A percentile compares a stretch with the other conserved stretches of the same genome.
Evolutionary conservation across 2,329 filamentous ascomycete species (phyloP).

Genomic region (Rutstroemia sydowiana): DNA sequence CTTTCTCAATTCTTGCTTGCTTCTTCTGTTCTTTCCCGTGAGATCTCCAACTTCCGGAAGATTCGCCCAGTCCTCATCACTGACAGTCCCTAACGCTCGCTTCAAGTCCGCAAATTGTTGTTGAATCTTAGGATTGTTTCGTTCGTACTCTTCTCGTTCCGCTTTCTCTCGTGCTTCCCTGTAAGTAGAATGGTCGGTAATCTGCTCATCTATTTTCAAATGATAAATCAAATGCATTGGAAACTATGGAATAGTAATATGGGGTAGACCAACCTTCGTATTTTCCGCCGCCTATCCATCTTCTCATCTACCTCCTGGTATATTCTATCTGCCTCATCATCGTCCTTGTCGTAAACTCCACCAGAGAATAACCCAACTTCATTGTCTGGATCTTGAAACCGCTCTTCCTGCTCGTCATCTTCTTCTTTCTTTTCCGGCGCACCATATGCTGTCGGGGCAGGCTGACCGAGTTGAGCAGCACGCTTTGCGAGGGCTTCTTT

Average conservation of each 20-base stretch:
- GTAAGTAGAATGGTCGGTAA: constrained; percentile 63
- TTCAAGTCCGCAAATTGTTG: constrained; percentile 97
- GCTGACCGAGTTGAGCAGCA: constrained; percentile 70
- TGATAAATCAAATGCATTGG: constrained; percentile 58
- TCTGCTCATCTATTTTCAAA: constrained; percentile 61
- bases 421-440: constrained; percentile 41
- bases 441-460: constrained; percentile 68
- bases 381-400: constrained; percentile 94
- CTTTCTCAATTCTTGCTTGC: constrained; percentile 73
- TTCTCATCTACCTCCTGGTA: constrained; percentile 94
- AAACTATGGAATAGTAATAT: constrained; percentile 22
- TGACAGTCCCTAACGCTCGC: constrained; percentile 76
- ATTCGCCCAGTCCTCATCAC: constrained; percentile 94
- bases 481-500: constrained; percentile 95
- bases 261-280: constrained; percentile 66
- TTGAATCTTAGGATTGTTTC: constrained; percentile 95
- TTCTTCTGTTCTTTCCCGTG: constrained; percentile 85
- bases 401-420: constrained; percentile 67
- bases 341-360: constrained; percentile 92
- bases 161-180: constrained; percentile 91
- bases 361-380: constrained; percentile 93
- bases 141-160: constrained; percentile 91
- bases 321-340: constrained; percentile 94
- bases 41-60: constrained; percentile 94
- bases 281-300: constrained; percentile 85